Base-by-base conservation (phyloP, 1,284 basidiomycete species). In the Ustilago shanxiensis region DNA sequence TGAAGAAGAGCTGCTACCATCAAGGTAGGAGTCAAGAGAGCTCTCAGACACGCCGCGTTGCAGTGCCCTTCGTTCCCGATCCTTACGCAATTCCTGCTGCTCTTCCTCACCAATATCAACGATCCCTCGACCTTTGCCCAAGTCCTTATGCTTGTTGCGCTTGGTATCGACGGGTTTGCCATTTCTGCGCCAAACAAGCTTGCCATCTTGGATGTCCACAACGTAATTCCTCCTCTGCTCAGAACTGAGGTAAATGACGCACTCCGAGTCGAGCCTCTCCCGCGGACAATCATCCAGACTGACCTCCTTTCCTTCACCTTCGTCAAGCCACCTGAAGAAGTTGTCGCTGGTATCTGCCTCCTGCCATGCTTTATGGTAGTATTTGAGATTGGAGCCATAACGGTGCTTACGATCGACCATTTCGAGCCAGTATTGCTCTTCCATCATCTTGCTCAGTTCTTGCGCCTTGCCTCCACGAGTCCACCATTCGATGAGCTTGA, bases 151-250 rank as follows among this genome's bases (percentile, higher is more conserved):
- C 75, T 82, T 69, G 58, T 78, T 72, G 60, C 78, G 62, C 47
- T 73, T 61, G 20, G 87, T 88, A 39, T 88, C 87, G 16, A 88
- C 89, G 0, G 89, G 87, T 64, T 91, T 88, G 53, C 90, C 88
- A 75, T 91, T 92, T 18, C 89, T 88, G 2, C 90, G 90, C 92
- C 92, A 93, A n/a, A 90, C 87, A 18, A 93, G 87, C 67, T 88
- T 89, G 1, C 93, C 92, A n/a, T 90, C 87, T 0, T 87, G 74
- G n/a, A 82, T 69, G 75, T 91, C 90, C 60, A 91, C 90, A 3
- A 93, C 88, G 80, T 93, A 93, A 80, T 93, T 92, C 24, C 91
- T 86, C 9, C 92, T 88, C 86, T 93, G 91, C 77, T 92, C 91
- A 2, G 89, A 88, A 54, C 72, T 74, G 53, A 83, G 73, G 57